Evolutionary conservation across 1,284 basidiomycete genomes (phyloP), one percentile per base, ranked within the genome.

Genomic region (Agaricales sp.): DNA sequence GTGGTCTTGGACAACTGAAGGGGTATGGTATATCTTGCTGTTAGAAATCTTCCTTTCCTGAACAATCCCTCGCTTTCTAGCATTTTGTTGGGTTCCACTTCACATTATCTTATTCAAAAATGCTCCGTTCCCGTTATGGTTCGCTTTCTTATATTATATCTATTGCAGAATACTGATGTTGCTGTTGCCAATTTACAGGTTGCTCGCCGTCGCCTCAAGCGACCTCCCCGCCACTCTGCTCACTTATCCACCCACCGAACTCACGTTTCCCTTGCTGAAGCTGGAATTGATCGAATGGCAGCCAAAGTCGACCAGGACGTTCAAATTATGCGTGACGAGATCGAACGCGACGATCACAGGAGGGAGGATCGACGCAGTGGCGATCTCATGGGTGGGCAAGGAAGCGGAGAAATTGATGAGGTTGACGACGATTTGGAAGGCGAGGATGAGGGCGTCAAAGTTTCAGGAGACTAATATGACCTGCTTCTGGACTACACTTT

Each of bases 51-150:
- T 41, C 30, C 30, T n/a, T 19, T 21, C 49, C 37, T 45, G 35
- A 37, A 41, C 35, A 35, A 13, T 8, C 43, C 13, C 8, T 38
- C 41, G 18, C 25, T 50, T 30, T 19, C 8, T 59, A 92, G 93
- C 20, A 95, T 97, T 59, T 74, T 98, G 3, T 82, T 98, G 30
- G 94, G 94, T n/a, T 95, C 92, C 2, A 97, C 93, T 0, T 95
- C 91, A 2, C 92, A 98, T 65, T 99, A 99, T 63, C 81, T 98
- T 46, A 92, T 98, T 41, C 92, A 87, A 71, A 92, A 92, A 68
- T 89, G 82, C 49, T 87, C 82, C 2, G 91, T 91, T 0, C 93
- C 89, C 2, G 92, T 94, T 51, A 94, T 94, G 92, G 86, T 67
- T 18, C n/a, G n/a, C n/a, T n/a, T n/a, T n/a, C n/a, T n/a, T n/a